These are phyloP conservation scores for Mycothermus thermophilus DNA, from an alignment of 495 filamentous ascomycete species.

Conservation along the genomic window DNA sequence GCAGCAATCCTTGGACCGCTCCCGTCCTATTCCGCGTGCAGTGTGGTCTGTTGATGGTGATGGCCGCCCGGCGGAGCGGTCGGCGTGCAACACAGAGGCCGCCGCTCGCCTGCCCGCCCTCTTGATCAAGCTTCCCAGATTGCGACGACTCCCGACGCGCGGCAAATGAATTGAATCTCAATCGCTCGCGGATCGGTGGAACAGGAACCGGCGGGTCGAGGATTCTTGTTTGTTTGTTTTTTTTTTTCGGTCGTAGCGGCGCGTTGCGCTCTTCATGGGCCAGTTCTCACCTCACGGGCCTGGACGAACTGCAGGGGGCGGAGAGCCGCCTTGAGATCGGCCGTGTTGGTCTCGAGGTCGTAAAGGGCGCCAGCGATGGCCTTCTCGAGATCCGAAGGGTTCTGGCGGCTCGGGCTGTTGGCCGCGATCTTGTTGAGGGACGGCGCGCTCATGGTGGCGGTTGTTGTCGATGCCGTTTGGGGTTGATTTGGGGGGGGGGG, in stretches of 20 bases:
- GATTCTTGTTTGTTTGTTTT: no score
- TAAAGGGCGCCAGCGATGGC: slow-evolving; percentile 88
- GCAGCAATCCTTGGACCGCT: slow-evolving; percentile 48
- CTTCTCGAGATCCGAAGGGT: slow-evolving; percentile 88
- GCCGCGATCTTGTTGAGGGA: slow-evolving; percentile 93
- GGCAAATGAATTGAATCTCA: slow-evolving; percentile 10
- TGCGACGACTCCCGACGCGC: slow-evolving; percentile 15
- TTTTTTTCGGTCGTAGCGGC: slow-evolving; percentile 10
- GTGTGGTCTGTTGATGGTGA: slow-evolving; percentile 20
- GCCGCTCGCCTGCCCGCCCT: slow-evolving; percentile 11
- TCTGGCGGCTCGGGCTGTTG: slow-evolving; percentile 86
- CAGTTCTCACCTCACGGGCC: slow-evolving; percentile 86
- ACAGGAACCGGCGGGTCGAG: slow-evolving; percentile 23
- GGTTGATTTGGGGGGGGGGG: slow-evolving; percentile 1
- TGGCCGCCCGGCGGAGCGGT: slow-evolving; percentile 10
- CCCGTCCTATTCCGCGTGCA: slow-evolving; percentile 49
- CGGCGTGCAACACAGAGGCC: slow-evolving; percentile 4
- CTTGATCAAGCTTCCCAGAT: slow-evolving; percentile 24
- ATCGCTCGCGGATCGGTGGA: slow-evolving; percentile 18
- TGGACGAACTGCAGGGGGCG: slow-evolving; percentile 94
- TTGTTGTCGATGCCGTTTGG: slow-evolving; percentile 19
- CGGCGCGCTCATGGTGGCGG: slow-evolving; percentile 39
- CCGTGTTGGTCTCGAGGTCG: slow-evolving; percentile 94
- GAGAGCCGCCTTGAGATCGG: slow-evolving; percentile 85
- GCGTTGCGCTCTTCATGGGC: slow-evolving; percentile 11